These are phyloP conservation scores for Beta corolliflora DNA, from an alignment of 179 eudicot genomes.

Conservation along the genomic window DNA sequence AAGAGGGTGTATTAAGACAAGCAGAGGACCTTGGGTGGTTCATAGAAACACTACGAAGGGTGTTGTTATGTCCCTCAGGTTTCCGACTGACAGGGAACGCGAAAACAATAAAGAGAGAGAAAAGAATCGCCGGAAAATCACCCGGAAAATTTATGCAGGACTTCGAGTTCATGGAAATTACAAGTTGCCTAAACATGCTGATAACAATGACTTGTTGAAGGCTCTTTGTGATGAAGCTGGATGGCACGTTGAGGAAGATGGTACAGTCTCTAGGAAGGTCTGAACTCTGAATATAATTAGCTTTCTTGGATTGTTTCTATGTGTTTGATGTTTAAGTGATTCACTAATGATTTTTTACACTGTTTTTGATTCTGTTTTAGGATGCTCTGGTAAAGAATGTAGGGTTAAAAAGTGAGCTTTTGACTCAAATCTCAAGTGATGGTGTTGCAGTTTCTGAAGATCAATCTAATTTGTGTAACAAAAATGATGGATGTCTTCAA, in stretches of 20 bases:
- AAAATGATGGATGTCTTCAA: constrained; percentile 18
- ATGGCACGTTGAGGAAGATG: constrained; percentile 70
- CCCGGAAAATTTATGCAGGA: constrained; percentile 52
- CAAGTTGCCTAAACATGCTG: constrained; percentile 54
- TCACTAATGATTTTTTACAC: not conserved
- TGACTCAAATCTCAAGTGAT: constrained; percentile 13
- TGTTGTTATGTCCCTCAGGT: constrained; percentile 48
- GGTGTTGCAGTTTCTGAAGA: constrained; percentile 11
- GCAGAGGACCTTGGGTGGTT: constrained; percentile 68
- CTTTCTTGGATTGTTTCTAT: not conserved
- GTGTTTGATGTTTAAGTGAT: not conserved
- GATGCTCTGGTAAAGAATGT: constrained; percentile 11
- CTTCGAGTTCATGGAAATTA: constrained; percentile 59
- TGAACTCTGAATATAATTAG: not conserved
- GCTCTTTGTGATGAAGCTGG: constrained; percentile 76
- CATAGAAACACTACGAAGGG: constrained; percentile 44
- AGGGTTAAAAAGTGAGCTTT: not conserved
- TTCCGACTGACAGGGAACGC: constrained; percentile 59
- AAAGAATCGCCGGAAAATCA: constrained; percentile 42
- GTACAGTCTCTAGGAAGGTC: constrained; percentile 56
- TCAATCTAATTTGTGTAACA: not conserved
- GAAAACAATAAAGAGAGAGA: constrained; percentile 64
- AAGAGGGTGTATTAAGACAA: constrained; percentile 56
- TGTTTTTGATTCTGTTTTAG: constrained; percentile 1
- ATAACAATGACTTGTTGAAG: constrained; percentile 56